A percentile compares a stretch with the other conserved stretches of the same genome.
Conservation (phyloP, 2,329 filamentous ascomycete species). For the Conoideocrella luteorostrata region DNA sequence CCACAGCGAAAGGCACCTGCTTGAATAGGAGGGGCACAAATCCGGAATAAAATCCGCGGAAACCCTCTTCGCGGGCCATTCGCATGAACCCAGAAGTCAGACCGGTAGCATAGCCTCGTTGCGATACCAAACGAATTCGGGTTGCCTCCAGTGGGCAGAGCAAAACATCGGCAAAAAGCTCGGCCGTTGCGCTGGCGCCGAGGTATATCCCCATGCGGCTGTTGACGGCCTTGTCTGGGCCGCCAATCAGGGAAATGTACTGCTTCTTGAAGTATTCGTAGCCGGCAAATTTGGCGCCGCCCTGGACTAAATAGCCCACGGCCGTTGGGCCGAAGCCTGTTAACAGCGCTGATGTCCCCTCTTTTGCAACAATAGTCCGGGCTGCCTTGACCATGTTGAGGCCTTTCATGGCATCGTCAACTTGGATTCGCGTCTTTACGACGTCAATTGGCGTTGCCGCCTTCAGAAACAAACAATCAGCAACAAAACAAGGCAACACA, state of each 20-base stretch:
- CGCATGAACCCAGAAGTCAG: conserved; percentile 66
- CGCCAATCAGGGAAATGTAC: conserved; percentile 63
- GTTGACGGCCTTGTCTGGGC: conserved; percentile 36
- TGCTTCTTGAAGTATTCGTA: conserved; percentile 95
- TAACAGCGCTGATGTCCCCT: conserved; percentile 72
- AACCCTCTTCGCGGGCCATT: conserved; percentile 68
- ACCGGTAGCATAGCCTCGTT: conserved; percentile 70
- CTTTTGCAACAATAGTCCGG: conserved; percentile 68
- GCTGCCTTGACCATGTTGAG: conserved; percentile 74
- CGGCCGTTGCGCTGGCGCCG: conserved; percentile 60
- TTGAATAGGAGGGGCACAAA: conserved; percentile 84
- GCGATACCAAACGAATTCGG: conserved; percentile 71
- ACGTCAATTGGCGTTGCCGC: conserved; percentile 55
- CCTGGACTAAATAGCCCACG: conserved; percentile 84
- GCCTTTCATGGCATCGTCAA: conserved; percentile 81
- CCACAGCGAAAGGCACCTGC: conserved; percentile 88
- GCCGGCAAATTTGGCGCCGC: conserved; percentile 84
- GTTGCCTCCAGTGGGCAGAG: conserved; percentile 87
- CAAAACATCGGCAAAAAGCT: conserved; percentile 70
- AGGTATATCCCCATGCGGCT: conserved; percentile 61
- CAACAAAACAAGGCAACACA: background rate
- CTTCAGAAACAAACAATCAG: conserved; percentile 21
- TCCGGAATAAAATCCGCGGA: conserved; percentile 83
- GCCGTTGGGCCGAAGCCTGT: conserved; percentile 81
- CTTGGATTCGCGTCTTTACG: conserved; percentile 87